phyloP scores from a whole-genome alignment of 1,284 basidiomycete species.

The Sporisorium sorghi region DNA sequence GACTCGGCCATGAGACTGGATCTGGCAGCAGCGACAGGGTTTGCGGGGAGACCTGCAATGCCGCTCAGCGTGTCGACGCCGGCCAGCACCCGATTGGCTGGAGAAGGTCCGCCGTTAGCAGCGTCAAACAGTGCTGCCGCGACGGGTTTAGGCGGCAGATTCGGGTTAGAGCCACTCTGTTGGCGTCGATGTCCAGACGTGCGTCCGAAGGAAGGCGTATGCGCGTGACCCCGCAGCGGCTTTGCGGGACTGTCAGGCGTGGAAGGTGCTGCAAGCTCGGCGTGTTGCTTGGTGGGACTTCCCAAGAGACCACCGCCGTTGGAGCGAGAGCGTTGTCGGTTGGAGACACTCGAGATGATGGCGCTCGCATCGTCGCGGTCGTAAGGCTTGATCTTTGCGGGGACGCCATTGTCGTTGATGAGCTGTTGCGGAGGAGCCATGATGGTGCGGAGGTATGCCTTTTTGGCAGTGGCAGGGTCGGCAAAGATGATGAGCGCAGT shows the following conservation, averaged over 20 bases:
- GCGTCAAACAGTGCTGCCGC: slow-evolving; percentile 65
- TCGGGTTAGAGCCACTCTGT: slow-evolving; percentile 56
- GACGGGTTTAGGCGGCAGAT: slow-evolving; percentile 60
- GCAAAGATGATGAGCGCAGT: slow-evolving; percentile 94
- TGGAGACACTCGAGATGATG: slow-evolving; percentile 88
- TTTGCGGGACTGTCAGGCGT: slow-evolving; percentile 38
- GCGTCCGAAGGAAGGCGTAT: slow-evolving; percentile 41
- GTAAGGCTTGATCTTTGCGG: slow-evolving; percentile 81
- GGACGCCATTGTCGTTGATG: slow-evolving; percentile 70
- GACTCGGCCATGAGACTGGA: slow-evolving; percentile 22
- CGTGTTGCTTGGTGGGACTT: slow-evolving; percentile 41
- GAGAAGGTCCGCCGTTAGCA: slow-evolving; percentile 62
- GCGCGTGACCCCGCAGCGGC: slow-evolving; percentile 27
- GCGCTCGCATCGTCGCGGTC: slow-evolving; percentile 90
- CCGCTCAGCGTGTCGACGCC: slow-evolving; percentile 49
- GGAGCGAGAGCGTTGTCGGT: slow-evolving; percentile 69
- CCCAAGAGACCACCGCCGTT: slow-evolving; percentile 48
- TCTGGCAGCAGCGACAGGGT: slow-evolving; percentile 40
- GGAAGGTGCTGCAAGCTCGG: slow-evolving; percentile 29
- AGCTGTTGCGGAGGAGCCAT: slow-evolving; percentile 76
- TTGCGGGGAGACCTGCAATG: slow-evolving; percentile 48
- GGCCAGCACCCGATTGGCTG: slow-evolving; percentile 55
- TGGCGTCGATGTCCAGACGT: slow-evolving; percentile 52
- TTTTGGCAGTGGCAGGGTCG: slow-evolving; percentile 78
- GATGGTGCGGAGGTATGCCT: slow-evolving; percentile 87